Base-by-base conservation (phyloP, 768 basidiomycete genomes). In the Royoungia palumana region DNA sequence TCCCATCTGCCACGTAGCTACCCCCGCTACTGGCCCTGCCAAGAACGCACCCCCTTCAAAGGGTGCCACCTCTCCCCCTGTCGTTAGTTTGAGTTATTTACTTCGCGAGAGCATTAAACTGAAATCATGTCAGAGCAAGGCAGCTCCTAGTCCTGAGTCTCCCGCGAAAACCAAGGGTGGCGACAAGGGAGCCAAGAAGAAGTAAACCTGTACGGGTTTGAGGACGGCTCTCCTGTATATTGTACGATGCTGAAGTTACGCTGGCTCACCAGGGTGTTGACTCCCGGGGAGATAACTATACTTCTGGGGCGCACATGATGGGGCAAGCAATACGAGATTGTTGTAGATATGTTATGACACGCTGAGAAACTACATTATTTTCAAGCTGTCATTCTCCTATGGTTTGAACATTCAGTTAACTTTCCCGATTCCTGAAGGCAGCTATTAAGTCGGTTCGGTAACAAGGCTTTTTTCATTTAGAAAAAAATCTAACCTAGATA, bases 121-220 rank as follows among this genome's bases (percentile, higher is more conserved):
- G 16, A 46, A 19, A 30, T 13, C 6, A 32, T 35, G 41, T 4
- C 39, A 67, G 67, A 50, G 48, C 37, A 68, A 67, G 27, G 50
- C 41, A 3, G 36, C 57, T 1, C 12, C 46, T 20, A 56, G 51
- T 27, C 51, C 58, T 3, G 67, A 69, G 51, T 60, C 67, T 44
- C 63, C 61, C 25, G 54, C 57, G 19, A 67, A 69, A 25, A 22
- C 41, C 40, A 65, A 67, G 44, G 40, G 52, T n/a, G 51, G 57
- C 13, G 55, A 39, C 27, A 67, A 67, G 53, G 54, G 24, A 2
- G 35, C 53, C 10, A 67, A 69, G 65, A 67, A 67, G 59, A 66
- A 66, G 54, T 66, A 54, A 55, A 51, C 36, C 19, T 47, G 9
- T 4, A n/a, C 8, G 27, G 27, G 27, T 35, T 24, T 14, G 5